Percentiles rank a stretch among this genome's conserved stretches.
Evolutionary conservation across 192 early-diverging fungal species (phyloP).

Genomic region (Entomortierella parvispora): DNA sequence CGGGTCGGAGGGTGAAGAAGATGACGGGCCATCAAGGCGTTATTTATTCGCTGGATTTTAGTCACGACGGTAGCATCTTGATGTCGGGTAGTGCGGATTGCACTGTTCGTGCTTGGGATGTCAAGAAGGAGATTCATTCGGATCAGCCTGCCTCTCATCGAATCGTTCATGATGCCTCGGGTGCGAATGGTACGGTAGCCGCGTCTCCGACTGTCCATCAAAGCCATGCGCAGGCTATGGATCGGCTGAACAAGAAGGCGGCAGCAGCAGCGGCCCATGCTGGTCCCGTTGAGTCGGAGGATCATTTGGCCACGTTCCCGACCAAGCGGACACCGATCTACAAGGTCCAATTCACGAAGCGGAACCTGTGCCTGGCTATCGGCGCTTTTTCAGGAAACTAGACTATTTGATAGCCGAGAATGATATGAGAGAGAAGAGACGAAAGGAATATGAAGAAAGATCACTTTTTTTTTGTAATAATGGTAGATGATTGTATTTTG

Average conservation of each 20-base stretch:
- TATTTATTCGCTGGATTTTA: slow-evolving; percentile 89
- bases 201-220: slow-evolving; percentile 33
- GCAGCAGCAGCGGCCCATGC: too few relatives aligned
- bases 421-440: too few relatives aligned
- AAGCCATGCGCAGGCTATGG: slow-evolving; percentile 37
- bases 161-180: slow-evolving; percentile 34
- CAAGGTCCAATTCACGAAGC: slow-evolving; percentile 81
- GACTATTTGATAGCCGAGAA: too few relatives aligned
- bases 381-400: slow-evolving; percentile 74
- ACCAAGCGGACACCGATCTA: slow-evolving; percentile 95
- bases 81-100: slow-evolving; percentile 89
- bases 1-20: slow-evolving; percentile 82
- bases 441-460: too few relatives aligned
- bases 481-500: too few relatives aligned
- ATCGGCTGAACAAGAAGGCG: slow-evolving; percentile 59
- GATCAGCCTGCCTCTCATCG: slow-evolving; percentile 11
- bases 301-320: slow-evolving; percentile 78
- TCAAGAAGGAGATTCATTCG: slow-evolving; percentile 62
- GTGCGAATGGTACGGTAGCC: slow-evolving; percentile 11
- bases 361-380: slow-evolving; percentile 86
- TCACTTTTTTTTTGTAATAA: too few relatives aligned
- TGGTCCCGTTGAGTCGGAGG: slow-evolving; percentile 54
- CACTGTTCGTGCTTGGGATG: slow-evolving; percentile 92
- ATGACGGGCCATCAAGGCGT: slow-evolving; percentile 87
- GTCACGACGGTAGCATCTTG: slow-evolving; percentile 79